phyloP scores from a whole-genome alignment of 2,329 filamentous ascomycete species.

The Sclerotinia sclerotiorum region DNA sequence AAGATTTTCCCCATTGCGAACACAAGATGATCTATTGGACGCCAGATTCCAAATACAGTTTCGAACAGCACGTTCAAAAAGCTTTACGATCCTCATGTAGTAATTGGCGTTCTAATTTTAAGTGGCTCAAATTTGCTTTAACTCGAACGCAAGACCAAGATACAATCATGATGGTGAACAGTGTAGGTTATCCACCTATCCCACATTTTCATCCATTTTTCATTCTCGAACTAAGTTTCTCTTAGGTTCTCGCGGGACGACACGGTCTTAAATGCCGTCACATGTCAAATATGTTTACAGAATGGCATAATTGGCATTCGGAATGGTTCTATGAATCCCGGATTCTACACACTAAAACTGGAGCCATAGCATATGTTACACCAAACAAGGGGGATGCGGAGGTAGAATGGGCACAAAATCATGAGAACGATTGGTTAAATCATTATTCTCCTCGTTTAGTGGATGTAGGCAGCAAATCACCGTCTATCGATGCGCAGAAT shows the following conservation, averaged over 20 bases:
- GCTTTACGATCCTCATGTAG: background rate
- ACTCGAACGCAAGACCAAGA: background rate
- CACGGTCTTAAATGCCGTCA: background rate
- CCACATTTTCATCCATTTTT: background rate
- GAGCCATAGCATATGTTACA: background rate
- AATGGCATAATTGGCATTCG: slow-evolving; percentile 9
- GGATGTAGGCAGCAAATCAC: background rate
- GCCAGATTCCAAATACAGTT: background rate
- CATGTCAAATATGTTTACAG: background rate
- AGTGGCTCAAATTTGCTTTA: background rate
- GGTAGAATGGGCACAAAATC: background rate
- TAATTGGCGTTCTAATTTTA: background rate
- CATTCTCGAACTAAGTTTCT: background rate
- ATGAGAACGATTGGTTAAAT: background rate
- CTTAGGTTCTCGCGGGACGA: background rate
- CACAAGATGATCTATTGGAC: background rate
- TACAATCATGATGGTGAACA: slow-evolving; percentile 2
- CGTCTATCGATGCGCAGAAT: background rate
- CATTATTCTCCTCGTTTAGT: background rate
- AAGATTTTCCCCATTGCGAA: background rate
- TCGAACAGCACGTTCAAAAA: slow-evolving; percentile 4
- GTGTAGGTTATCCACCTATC: background rate
- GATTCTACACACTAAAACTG: background rate
- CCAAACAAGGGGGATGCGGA: background rate
- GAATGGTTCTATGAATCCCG: background rate